phyloP scores from a whole-genome alignment of 495 filamentous ascomycete species.

The Aspergillus panamensis region DNA sequence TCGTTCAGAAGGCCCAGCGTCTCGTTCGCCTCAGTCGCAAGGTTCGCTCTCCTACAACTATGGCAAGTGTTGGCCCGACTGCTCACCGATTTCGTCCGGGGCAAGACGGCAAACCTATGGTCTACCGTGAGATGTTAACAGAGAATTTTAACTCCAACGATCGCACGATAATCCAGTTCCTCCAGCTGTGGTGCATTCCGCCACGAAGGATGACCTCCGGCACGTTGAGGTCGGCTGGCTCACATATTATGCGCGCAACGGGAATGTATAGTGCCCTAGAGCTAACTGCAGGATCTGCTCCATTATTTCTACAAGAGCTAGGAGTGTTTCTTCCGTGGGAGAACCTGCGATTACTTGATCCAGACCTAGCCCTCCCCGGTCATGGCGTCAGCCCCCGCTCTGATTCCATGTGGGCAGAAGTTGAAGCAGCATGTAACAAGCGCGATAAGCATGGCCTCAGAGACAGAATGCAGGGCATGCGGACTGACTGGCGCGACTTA shows the following conservation, averaged over 20 bases:
- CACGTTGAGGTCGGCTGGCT: slow-evolving; percentile 57
- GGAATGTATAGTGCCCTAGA: slow-evolving; percentile 61
- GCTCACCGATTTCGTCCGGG: slow-evolving; percentile 36
- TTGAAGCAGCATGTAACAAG: slow-evolving; percentile 27
- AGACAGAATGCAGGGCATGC: slow-evolving; percentile 53
- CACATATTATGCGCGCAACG: slow-evolving; percentile 67
- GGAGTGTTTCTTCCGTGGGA: slow-evolving; percentile 82
- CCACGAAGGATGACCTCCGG: slow-evolving; percentile 50
- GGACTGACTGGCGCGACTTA: slow-evolving; percentile 67
- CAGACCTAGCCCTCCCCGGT: slow-evolving; percentile 60
- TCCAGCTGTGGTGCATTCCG: slow-evolving; percentile 56
- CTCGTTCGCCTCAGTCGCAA: slow-evolving; percentile 66
- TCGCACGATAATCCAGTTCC: slow-evolving; percentile 59
- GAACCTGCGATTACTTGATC: slow-evolving; percentile 59
- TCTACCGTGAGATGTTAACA: slow-evolving; percentile 42
- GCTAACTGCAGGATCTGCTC: slow-evolving; percentile 54
- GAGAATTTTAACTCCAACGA: slow-evolving; percentile 44
- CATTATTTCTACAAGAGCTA: slow-evolving; percentile 79
- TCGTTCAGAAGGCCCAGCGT: slow-evolving; percentile 60
- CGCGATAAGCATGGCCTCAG: slow-evolving; percentile 26
- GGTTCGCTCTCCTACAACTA: slow-evolving; percentile 54
- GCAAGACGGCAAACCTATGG: slow-evolving; percentile 29
- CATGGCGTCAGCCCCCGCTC: slow-evolving; percentile 37
- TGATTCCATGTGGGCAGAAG: slow-evolving; percentile 33
- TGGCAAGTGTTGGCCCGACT: slow-evolving; percentile 52